Evolutionary conservation across 2,329 filamentous ascomycete genomes (phyloP).

Genomic region (Alternaria alternata): DNA sequence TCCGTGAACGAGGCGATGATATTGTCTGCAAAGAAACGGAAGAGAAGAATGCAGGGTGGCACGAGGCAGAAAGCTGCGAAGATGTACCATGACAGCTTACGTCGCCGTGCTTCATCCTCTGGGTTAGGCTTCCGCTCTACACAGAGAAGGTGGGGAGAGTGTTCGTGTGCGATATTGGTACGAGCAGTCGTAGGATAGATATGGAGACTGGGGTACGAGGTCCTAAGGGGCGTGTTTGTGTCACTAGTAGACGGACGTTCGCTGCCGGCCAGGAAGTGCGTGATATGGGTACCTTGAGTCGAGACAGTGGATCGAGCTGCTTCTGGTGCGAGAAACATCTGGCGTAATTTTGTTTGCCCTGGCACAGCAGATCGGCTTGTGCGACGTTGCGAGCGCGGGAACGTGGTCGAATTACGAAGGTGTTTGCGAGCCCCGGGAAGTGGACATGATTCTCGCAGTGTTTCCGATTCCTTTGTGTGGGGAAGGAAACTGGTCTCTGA

Average conservation of each 20-base stretch:
- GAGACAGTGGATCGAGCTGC: constrained; percentile 28
- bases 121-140: constrained; percentile 33
- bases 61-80: constrained; percentile 45
- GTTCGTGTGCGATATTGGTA: constrained; percentile 23
- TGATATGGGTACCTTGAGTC: constrained; percentile 29
- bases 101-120: constrained; percentile 37
- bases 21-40: constrained; percentile 44
- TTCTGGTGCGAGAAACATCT: constrained; percentile 45
- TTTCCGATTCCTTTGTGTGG: constrained; percentile 16
- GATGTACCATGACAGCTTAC: constrained; percentile 45
- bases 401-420: constrained; percentile 27
- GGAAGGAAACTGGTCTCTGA: constrained; percentile 37
- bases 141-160: constrained; percentile 44
- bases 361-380: constrained; percentile 41
- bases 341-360: constrained; percentile 45
- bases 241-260: constrained; percentile 44
- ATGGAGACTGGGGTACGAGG: constrained; percentile 25
- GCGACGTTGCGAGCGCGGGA: constrained; percentile 25
- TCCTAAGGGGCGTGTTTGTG: constrained; percentile 38
- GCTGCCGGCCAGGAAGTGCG: constrained; percentile 30
- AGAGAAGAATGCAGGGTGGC: constrained; percentile 49
- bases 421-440: constrained; percentile 20
- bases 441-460: constrained; percentile 23
- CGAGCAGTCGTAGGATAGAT: constrained; percentile 18
- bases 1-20: constrained; percentile 42